Conservation (phyloP, 805 yeast species). For the Komagataella ulmi region DNA sequence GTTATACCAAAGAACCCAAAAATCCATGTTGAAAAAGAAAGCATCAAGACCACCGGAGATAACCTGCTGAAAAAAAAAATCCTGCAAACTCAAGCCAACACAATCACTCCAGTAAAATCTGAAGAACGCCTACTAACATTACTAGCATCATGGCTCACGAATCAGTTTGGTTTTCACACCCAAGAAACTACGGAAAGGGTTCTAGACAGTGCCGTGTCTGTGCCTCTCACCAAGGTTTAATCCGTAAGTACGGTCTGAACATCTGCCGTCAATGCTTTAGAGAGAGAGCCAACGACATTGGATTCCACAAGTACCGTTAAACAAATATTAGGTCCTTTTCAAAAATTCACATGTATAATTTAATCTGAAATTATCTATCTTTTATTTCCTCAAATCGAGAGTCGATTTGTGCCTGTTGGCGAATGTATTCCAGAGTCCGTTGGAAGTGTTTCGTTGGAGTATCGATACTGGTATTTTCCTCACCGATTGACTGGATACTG, state of each 20-base stretch:
- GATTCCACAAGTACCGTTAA: conserved; percentile 98
- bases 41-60: not conserved
- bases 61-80: not conserved
- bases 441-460: conserved; percentile 43
- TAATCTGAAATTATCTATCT: not conserved
- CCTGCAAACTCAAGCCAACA: not conserved
- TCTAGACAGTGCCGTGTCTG: conserved; percentile 99
- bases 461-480: conserved; percentile 12
- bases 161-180: conserved; percentile 99
- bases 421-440: conserved; percentile 60
- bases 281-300: conserved; percentile 98
- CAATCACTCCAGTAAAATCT: not conserved
- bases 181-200: conserved; percentile 99
- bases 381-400: conserved; percentile 47
- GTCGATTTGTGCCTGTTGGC: conserved; percentile 55
- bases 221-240: conserved; percentile 96
- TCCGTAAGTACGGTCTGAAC: conserved; percentile 99
- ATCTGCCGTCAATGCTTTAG: conserved; percentile 99
- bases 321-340: conserved; percentile 1
- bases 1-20: not conserved
- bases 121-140: conserved; percentile 6
- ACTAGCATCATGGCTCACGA: conserved; percentile 92
- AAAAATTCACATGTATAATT: conserved; percentile 1
- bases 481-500: conserved; percentile 27
- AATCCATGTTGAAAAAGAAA: not conserved